Percentiles rank a stretch among this genome's conserved stretches.
Evolutionary conservation across 2,329 filamentous ascomycete genomes (phyloP).

Genomic region (Alternaria ethzedia): DNA sequence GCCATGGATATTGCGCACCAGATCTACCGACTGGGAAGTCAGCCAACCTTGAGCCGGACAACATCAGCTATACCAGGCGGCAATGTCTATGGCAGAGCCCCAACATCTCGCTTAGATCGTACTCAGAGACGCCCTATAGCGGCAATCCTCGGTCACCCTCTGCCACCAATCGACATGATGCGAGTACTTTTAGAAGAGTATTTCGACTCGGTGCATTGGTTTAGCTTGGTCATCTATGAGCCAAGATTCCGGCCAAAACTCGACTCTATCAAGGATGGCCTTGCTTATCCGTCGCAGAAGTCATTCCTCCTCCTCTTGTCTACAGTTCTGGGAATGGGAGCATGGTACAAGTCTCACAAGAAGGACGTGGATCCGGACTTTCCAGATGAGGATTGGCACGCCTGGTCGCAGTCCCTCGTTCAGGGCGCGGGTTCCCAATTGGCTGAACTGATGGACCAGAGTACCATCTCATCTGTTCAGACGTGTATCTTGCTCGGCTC

Average conservation of each 20-base stretch:
- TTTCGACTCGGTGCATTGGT: conserved; percentile 54
- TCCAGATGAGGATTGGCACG: conserved; percentile 17
- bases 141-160: conserved; percentile 7
- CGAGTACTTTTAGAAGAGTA: conserved; percentile 50
- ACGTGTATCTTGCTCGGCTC: conserved; percentile 51
- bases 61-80: conserved; percentile 37
- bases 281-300: conserved; percentile 43
- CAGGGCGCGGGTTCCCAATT: conserved; percentile 44
- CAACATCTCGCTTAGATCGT: conserved; percentile 10
- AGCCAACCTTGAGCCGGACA: conserved; percentile 36
- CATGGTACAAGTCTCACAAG: conserved; percentile 48
- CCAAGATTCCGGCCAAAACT: conserved; percentile 49
- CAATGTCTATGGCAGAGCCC: neutral
- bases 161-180: conserved; percentile 41
- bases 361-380: conserved; percentile 5
- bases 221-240: conserved; percentile 53
- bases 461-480: conserved; percentile 48
- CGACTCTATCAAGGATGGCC: conserved; percentile 37
- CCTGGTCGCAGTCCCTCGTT: conserved; percentile 23
- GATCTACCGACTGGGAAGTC: neutral
- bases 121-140: conserved; percentile 29
- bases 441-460: conserved; percentile 52
- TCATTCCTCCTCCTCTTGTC: conserved; percentile 49
- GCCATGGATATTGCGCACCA: conserved; percentile 43
- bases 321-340: conserved; percentile 48